phyloP scores from a whole-genome alignment of 805 yeast species.

The Saturnispora quitensis region DNA sequence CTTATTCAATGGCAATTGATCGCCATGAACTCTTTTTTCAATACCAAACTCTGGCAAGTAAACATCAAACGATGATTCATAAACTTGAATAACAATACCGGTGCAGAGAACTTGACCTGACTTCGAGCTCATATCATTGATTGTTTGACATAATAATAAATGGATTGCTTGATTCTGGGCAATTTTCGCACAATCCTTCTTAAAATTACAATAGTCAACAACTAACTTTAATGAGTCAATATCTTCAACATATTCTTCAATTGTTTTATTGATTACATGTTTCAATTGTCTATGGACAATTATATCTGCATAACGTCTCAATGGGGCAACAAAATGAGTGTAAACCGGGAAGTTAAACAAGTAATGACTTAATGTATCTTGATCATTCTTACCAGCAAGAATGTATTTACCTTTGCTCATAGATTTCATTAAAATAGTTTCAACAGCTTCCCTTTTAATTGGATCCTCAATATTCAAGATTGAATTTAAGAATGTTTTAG shows the following conservation, averaged over 20 bases:
- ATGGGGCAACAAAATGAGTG: slow-evolving; percentile 90
- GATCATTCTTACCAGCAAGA: slow-evolving; percentile 79
- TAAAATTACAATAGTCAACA: slow-evolving; percentile 90
- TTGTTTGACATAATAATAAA: slow-evolving; percentile 70
- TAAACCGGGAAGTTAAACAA: slow-evolving; percentile 75
- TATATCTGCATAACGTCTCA: slow-evolving; percentile 85
- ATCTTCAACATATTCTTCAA: slow-evolving; percentile 40
- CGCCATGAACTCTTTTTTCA: slow-evolving; percentile 95
- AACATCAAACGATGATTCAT: slow-evolving; percentile 93
- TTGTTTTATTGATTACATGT: slow-evolving; percentile 38
- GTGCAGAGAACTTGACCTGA: slow-evolving; percentile 77
- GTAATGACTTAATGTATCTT: slow-evolving; percentile 71
- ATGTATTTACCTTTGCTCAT: slow-evolving; percentile 81
- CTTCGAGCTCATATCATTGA: slow-evolving; percentile 58
- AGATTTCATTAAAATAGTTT: slow-evolving; percentile 70
- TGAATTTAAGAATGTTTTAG: slow-evolving; percentile 65
- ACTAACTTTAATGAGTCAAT: slow-evolving; percentile 66
- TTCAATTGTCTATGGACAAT: slow-evolving; percentile 90
- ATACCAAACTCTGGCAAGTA: slow-evolving; percentile 88
- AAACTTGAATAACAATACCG: slow-evolving; percentile 86
- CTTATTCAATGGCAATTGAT: slow-evolving; percentile 83
- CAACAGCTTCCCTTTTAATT: slow-evolving; percentile 60
- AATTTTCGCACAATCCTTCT: slow-evolving; percentile 84
- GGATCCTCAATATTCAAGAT: slow-evolving; percentile 55
- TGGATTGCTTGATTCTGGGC: slow-evolving; percentile 96